Percentiles rank a stretch among this genome's conserved stretches.
These are phyloP conservation scores for Sonneratia alba DNA, from an alignment of 345 rosid species.

Conservation along the genomic window DNA sequence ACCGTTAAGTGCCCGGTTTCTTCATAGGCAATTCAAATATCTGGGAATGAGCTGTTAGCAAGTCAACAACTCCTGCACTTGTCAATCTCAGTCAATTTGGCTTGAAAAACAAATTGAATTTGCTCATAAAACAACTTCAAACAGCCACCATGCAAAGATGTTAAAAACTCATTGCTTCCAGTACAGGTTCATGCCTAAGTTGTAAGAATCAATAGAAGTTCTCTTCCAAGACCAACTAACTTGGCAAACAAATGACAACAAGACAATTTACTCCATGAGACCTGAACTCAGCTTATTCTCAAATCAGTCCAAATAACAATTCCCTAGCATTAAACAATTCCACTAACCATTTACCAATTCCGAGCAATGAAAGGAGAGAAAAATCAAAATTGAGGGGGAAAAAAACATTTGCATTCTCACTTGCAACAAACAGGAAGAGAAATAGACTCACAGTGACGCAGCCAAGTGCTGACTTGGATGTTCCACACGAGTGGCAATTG, in stretches of 20 bases:
- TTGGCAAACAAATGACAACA: not conserved
- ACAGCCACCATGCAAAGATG: too few species aligned
- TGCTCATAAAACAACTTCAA: not conserved
- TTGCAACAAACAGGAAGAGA: not conserved
- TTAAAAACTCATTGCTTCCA: too few species aligned
- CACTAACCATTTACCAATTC: not conserved
- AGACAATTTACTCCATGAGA: not conserved
- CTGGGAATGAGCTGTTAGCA: too few species aligned
- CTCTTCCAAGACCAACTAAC: not conserved
- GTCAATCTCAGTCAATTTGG: not conserved
- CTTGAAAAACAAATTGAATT: not conserved
- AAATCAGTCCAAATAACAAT: not conserved
- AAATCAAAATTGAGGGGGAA: not conserved
- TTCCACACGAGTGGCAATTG: constrained; percentile 86
- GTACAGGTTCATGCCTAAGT: too few species aligned
- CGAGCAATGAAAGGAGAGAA: not conserved
- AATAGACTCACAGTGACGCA: constrained; percentile 81
- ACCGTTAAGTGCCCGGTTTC: not conserved
- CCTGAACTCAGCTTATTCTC: not conserved
- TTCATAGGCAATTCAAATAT: not conserved
- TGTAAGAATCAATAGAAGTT: not conserved
- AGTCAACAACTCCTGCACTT: too few species aligned
- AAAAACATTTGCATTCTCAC: not conserved
- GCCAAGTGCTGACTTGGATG: constrained; percentile 99
- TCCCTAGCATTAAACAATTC: not conserved